phyloP scores from a whole-genome alignment of 2,329 filamentous ascomycete genomes.

The Cercospora zeae-maydis region DNA sequence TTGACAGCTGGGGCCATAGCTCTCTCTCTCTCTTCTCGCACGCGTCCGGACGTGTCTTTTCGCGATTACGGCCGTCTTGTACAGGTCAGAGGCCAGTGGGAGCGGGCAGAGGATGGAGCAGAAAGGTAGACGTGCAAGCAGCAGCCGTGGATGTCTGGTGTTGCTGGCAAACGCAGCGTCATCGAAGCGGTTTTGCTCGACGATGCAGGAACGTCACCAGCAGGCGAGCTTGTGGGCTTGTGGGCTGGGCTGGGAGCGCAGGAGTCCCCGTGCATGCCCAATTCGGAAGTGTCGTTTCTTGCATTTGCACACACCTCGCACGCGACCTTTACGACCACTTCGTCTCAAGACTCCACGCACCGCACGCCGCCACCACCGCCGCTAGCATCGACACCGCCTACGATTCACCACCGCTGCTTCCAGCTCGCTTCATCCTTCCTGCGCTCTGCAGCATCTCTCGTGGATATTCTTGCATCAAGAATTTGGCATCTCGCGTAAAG shows the following conservation, averaged over 20 bases:
- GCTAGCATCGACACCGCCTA: neutral
- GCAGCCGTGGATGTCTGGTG: neutral
- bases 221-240: neutral
- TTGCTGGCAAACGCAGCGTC: neutral
- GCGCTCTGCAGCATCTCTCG: neutral
- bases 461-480: slow-evolving; percentile 2
- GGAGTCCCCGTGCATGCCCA: neutral
- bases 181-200: neutral
- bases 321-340: neutral
- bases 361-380: neutral
- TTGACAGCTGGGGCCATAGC: neutral
- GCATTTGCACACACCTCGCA: slow-evolving; percentile 1
- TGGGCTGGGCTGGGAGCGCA: neutral
- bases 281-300: neutral
- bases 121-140: neutral
- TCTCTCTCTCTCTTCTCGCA: neutral
- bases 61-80: neutral
- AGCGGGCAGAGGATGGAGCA: neutral
- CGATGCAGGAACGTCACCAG: neutral
- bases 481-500: slow-evolving; percentile 3
- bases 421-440: neutral
- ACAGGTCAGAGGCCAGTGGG: neutral
- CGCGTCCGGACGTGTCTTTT: neutral
- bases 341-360: neutral
- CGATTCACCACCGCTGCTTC: neutral